Base-by-base conservation (phyloP, 169 alveolate species). In the Haemoproteus tartakovskyi region DNA sequence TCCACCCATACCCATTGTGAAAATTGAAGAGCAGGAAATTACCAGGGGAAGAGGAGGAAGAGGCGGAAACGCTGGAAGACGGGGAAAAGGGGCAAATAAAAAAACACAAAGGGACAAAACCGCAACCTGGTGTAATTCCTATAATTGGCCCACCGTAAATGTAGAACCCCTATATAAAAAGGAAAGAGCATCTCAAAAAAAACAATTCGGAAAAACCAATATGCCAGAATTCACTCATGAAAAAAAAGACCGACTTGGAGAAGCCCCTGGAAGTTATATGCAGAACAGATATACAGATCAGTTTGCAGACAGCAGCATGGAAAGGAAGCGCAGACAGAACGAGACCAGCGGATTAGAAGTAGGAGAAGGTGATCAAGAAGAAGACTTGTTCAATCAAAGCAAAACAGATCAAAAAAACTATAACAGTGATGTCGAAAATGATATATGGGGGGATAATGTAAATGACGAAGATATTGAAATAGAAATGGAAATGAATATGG, bases 391-490 rank as follows among this genome's bases (percentile, higher is more conserved):
- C 12, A 40, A 9, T 2, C 59, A 46, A 18, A n/a, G n/a, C n/a
- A n/a, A n/a, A n/a, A 8, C 46, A 11, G 29, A 24, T n/a, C 12
- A 57, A 19, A 84, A 84, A 19, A 63, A 86, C 3, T 27, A 29
- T 19, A 85, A 85, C 36, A 59, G 79, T 62, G 50, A 70, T 12
- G 78, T 85, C 0, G 90, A 86, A 22, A 83, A 85, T 26, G 78
- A 85, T 8, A 56, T 56, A 19, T 74, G 83, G 90, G 67, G 79
- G 14, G 62, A 80, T 56, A 78, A 80, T 11, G 60, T 80, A 9
- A 62, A 61, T 37, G 79, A 62, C 41, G 80, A 62, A 36, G 80
- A 80, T 26, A 78, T 67, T 19, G n/a, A n/a, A n/a, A 22, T 27
- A 62, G 45, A 50, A 43, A 36, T 83, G 33, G 87, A 18, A 6